Conservation (phyloP, 257 asterid genomes). For the Solanum pimpinellifolium region DNA sequence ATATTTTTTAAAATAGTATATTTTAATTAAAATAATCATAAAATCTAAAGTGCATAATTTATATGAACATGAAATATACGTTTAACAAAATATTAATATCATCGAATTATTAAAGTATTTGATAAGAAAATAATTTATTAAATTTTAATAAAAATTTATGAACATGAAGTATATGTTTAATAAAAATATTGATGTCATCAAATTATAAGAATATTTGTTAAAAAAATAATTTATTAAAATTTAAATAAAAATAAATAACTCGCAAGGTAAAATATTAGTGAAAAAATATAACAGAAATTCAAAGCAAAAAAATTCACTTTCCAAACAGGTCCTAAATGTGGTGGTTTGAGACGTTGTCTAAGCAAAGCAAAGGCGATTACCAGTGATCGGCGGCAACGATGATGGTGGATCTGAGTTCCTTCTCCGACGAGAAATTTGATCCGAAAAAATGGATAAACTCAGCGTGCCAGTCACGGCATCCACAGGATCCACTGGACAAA, state of each 20-base stretch:
- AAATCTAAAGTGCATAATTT: background rate
- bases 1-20: too few relatives aligned
- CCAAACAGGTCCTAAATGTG: background rate
- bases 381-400: slow-evolving; percentile 11
- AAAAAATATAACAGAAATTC: background rate
- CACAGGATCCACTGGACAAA: slow-evolving; percentile 87
- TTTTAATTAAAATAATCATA: too few relatives aligned
- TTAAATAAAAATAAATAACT: too few relatives aligned
- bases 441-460: slow-evolving; percentile 93
- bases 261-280: too few relatives aligned
- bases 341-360: background rate
- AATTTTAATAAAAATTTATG: background rate
- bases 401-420: slow-evolving; percentile 88
- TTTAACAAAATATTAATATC: too few relatives aligned
- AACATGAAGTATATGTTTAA: background rate
- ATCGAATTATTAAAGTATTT: too few relatives aligned
- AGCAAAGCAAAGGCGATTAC: background rate
- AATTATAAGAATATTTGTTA: too few relatives aligned
- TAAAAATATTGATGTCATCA: too few relatives aligned
- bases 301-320: too few relatives aligned
- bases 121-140: too few relatives aligned
- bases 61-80: background rate
- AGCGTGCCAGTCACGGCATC: slow-evolving; percentile 70
- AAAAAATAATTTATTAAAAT: too few relatives aligned
- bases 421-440: slow-evolving; percentile 87